Conservation (phyloP, 1,139 yeast genomes). For the Lodderomyces beijingensis region DNA sequence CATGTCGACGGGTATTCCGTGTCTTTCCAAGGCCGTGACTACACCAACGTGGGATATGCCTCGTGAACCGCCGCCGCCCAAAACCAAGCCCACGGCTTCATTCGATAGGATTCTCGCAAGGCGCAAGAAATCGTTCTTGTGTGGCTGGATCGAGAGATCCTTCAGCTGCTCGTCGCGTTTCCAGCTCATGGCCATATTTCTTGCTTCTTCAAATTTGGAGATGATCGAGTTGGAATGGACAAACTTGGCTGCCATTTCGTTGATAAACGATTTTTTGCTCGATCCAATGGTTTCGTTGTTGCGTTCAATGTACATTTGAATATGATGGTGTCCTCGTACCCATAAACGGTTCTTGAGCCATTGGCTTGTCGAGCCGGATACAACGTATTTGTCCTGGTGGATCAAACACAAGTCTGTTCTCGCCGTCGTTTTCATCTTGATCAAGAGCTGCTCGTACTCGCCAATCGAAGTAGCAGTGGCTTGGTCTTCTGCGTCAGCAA, state of each 20-base stretch:
- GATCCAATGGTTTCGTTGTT: constrained; percentile 14
- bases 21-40: constrained; percentile 86
- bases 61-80: constrained; percentile 98
- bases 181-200: constrained; percentile 22
- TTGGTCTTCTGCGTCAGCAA: constrained; percentile 67
- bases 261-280: constrained; percentile 22
- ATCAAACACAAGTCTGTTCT: constrained; percentile 81
- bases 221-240: constrained; percentile 29
- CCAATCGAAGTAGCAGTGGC: constrained; percentile 67
- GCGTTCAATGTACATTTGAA: constrained; percentile 51
- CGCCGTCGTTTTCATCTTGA: constrained; percentile 79
- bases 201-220: constrained; percentile 30
- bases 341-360: constrained; percentile 86
- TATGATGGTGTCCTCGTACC: constrained; percentile 93
- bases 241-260: constrained; percentile 38
- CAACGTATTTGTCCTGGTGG: constrained; percentile 78
- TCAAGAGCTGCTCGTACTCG: constrained; percentile 74
- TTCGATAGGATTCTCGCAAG: constrained; percentile 87
- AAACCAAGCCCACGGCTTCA: constrained; percentile 87
- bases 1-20: constrained; percentile 89
- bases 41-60: constrained; percentile 93
- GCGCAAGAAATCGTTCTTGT: constrained; percentile 85
- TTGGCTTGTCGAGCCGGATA: constrained; percentile 76
- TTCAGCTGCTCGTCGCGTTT: constrained; percentile 8
- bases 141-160: constrained; percentile 48